phyloP scores from a whole-genome alignment of 1,284 basidiomycete genomes.

The Boletus austroedulis region DNA sequence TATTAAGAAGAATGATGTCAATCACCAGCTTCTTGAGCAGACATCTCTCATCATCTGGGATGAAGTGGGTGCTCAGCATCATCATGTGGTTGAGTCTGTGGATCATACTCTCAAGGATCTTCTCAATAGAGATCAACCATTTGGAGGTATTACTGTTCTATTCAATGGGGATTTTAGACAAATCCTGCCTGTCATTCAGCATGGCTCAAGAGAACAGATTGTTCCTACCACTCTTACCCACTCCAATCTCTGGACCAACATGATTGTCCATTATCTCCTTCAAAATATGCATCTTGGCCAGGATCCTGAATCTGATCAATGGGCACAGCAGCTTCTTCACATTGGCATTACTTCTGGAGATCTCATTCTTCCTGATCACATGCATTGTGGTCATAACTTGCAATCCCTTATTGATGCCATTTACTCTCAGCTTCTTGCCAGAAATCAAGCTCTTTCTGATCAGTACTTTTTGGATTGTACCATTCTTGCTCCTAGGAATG shows the following conservation, averaged over 20 bases:
- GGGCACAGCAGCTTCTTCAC: conserved; percentile 43
- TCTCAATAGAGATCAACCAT: conserved; percentile 15
- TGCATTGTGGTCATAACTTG: conserved; percentile 20
- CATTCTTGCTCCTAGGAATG: not conserved
- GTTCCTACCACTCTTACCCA: conserved; percentile 33
- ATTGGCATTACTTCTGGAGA: conserved; percentile 34
- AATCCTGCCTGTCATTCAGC: conserved; percentile 20
- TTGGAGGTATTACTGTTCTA: conserved; percentile 41
- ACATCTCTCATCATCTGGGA: conserved; percentile 2
- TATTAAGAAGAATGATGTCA: conserved; percentile 29
- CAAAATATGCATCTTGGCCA: conserved; percentile 41
- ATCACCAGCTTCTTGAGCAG: conserved; percentile 3
- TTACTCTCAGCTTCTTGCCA: not conserved
- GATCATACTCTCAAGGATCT: not conserved
- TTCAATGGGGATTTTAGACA: conserved; percentile 40
- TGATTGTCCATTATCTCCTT: conserved; percentile 31
- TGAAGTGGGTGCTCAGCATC: not conserved
- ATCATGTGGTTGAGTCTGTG: not conserved
- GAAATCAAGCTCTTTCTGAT: not conserved
- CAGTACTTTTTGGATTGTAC: not conserved
- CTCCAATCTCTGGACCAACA: conserved; percentile 38
- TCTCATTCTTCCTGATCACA: conserved; percentile 31
- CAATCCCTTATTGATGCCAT: not conserved
- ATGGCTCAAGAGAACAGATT: conserved; percentile 37
- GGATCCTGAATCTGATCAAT: conserved; percentile 26